Conservation (phyloP, 352 stramenopile genomes). For the Globisporangium middletonii region DNA sequence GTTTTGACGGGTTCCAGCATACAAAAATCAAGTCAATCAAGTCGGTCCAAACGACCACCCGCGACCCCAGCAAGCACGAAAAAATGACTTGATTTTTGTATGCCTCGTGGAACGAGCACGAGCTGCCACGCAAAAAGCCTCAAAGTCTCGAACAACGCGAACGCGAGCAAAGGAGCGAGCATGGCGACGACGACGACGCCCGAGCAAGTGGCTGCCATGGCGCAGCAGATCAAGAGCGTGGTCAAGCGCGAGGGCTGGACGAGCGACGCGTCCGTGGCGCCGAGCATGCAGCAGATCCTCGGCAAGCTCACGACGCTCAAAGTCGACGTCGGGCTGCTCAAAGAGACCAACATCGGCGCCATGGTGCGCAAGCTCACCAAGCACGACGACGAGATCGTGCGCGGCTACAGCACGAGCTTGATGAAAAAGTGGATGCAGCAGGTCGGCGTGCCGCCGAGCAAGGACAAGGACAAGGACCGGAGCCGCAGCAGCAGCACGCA, state of each 20-base stretch:
- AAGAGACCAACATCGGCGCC: conserved; percentile 71
- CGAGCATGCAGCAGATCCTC: conserved; percentile 63
- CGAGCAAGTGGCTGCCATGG: conserved; percentile 61
- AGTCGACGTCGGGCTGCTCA: conserved; percentile 71
- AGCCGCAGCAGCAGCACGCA: conserved; percentile 2
- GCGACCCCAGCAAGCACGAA: too few relatives aligned
- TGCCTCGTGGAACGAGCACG: too few relatives aligned
- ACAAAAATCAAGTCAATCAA: too few relatives aligned
- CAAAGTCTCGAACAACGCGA: too few relatives aligned
- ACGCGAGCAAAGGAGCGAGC: background rate
- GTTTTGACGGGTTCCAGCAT: too few relatives aligned
- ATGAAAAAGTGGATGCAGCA: conserved; percentile 81
- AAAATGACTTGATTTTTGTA: too few relatives aligned
- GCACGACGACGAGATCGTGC: conserved; percentile 75
- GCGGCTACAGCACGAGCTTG: conserved; percentile 73
- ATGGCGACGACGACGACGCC: conserved; percentile 5
- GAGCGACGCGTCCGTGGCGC: conserved; percentile 43
- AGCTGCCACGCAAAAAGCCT: too few relatives aligned
- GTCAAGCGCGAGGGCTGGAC: conserved; percentile 63
- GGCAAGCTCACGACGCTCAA: conserved; percentile 69
- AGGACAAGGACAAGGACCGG: conserved; percentile 8
- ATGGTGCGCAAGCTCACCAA: conserved; percentile 85
- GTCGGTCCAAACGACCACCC: too few relatives aligned
- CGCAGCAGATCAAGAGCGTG: conserved; percentile 61
- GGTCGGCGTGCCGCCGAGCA: conserved; percentile 36